A percentile compares a stretch with the other conserved stretches of the same genome.
phyloP scores from a whole-genome alignment of 2,329 filamentous ascomycete genomes.

The Aschersonia sp. region DNA sequence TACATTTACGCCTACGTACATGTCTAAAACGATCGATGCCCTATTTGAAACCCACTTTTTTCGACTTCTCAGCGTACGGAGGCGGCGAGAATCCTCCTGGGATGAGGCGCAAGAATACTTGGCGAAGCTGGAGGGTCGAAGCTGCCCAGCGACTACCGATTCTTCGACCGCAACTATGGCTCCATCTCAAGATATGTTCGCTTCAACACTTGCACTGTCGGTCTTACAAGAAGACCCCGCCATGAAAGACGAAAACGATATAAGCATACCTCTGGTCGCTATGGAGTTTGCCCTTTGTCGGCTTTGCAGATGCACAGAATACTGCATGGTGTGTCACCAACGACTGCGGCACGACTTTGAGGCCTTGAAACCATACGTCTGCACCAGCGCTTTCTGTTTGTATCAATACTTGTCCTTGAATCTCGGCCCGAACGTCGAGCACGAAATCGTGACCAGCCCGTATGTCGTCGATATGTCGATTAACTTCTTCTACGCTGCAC shows the following conservation, averaged over 20 bases:
- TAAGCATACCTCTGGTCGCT: constrained; percentile 39
- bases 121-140: constrained; percentile 1
- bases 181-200: constrained; percentile 3
- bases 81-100: constrained; percentile 43
- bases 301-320: constrained; percentile 68
- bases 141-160: background rate
- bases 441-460: constrained; percentile 67
- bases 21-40: constrained; percentile 53
- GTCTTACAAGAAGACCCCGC: constrained; percentile 14
- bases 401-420: constrained; percentile 84
- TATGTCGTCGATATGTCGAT: constrained; percentile 74
- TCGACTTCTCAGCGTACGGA: constrained; percentile 44
- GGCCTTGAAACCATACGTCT: constrained; percentile 67
- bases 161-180: background rate
- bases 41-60: constrained; percentile 49
- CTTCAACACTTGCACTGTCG: constrained; percentile 3
- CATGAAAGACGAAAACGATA: constrained; percentile 13
- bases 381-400: constrained; percentile 58
- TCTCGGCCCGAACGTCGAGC: constrained; percentile 71
- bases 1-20: constrained; percentile 37
- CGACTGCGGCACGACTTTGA: constrained; percentile 50
- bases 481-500: constrained; percentile 61
- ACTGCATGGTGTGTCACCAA: constrained; percentile 73
- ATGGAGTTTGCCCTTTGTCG: constrained; percentile 70
- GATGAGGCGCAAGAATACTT: constrained; percentile 17